Percentiles rank a stretch among this genome's conserved stretches.
Evolutionary conservation across 2,329 filamentous ascomycete species (phyloP).

Genomic region (Fusarium nelsonii): DNA sequence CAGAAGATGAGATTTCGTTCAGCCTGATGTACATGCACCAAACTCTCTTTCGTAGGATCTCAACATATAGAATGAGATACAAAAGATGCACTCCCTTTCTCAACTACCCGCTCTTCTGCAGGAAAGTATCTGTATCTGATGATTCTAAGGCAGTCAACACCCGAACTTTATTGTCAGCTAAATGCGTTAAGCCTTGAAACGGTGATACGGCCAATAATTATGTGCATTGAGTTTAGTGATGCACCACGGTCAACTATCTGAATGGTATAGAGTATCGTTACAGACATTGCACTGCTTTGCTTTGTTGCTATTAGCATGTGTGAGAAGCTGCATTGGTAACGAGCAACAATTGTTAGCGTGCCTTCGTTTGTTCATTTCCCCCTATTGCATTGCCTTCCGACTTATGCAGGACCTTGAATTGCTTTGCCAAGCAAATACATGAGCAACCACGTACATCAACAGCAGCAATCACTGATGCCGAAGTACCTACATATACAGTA

Average conservation of each 20-base stretch:
- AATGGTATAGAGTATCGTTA: background rate
- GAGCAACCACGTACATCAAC: background rate
- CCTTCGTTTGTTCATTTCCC: background rate
- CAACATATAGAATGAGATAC: background rate
- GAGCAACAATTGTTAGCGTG: background rate
- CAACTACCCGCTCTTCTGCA: background rate
- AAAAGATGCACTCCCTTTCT: background rate
- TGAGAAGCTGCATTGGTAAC: background rate
- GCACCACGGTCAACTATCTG: slow-evolving; percentile 8
- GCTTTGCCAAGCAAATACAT: background rate
- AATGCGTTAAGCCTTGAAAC: background rate
- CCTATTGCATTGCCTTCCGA: background rate
- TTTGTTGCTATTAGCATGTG: background rate
- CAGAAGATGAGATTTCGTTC: background rate
- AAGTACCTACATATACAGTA: slow-evolving; percentile 3
- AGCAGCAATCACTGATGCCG: slow-evolving; percentile 20
- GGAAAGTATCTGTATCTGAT: background rate
- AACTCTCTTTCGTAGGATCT: background rate
- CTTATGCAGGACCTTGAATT: background rate
- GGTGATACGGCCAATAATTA: background rate
- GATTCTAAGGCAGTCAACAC: background rate
- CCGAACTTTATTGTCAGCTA: background rate
- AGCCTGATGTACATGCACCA: background rate
- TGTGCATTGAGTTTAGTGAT: slow-evolving; percentile 9
- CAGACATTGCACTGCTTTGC: background rate